Base-by-base conservation (phyloP, 345 rosid genomes). In the Salix exigua region DNA sequence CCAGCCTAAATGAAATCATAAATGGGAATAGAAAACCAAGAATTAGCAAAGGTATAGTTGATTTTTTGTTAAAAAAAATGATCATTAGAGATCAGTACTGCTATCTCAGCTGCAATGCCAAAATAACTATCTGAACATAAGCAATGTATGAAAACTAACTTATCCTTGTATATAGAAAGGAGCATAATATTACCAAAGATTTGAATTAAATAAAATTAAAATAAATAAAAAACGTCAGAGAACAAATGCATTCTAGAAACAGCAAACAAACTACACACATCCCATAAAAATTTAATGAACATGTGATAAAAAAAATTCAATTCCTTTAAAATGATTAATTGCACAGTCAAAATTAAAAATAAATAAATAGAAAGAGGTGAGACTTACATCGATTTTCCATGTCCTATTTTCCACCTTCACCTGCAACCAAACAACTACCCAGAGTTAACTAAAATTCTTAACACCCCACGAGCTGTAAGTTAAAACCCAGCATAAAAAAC, bases 371-470 rank as follows among this genome's bases (percentile, higher is more conserved):
- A 42, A 72, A 66, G 35, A 40, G 58, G 55, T 40, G 70, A 42
- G 73, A 77, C 98, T 89, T 79, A 93, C 98, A 84, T 96, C 89
- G 64, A 96, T 79, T 83, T 93, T 96, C 99, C 99, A 92, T 11
- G 87, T 74, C 86, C 85, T 88, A 73, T 89, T 96, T 84, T 96
- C 98, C 87, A 96, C 94, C 88, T 93, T 93, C 87, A 92, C 97
- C 99, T 96, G 95, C 89, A 87, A 70, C 10, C 71, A 86, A 80
- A 64, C 26, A 23, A 42, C 7, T 53, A 12, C 11, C 17, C 19
- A 72, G 17, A 67, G 25, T 7, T 50, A 46, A 53, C 17, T 7
- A 33, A 9, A 19, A 37, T 60, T 21, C 37, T 14, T 42, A 77
- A 23, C 31, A 66, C 18, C 14, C 9, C 28, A 66, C 67, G 30